phyloP scores from a whole-genome alignment of 1,284 basidiomycete species.

The Trichosporon sp. region DNA sequence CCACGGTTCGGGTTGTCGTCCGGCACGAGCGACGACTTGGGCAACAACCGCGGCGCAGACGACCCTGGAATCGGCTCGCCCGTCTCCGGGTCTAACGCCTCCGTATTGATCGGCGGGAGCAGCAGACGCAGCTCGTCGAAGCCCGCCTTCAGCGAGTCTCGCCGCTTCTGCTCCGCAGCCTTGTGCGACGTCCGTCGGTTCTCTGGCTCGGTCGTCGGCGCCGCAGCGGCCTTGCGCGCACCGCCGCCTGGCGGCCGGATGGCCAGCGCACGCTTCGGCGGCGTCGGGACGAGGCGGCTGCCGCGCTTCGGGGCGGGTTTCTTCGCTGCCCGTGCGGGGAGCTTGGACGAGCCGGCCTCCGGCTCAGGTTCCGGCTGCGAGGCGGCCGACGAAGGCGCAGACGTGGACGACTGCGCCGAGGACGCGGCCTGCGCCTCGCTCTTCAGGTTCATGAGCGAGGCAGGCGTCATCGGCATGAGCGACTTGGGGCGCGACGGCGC shows the following conservation, averaged over 20 bases:
- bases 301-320: slow-evolving; percentile 18
- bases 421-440: slow-evolving; percentile 7
- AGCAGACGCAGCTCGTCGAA: slow-evolving; percentile 89
- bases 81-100: slow-evolving; percentile 64
- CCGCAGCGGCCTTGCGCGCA: slow-evolving; percentile 37
- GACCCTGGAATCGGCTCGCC: slow-evolving; percentile 72
- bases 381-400: background rate
- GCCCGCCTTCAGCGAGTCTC: slow-evolving; percentile 90
- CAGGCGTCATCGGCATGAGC: slow-evolving; percentile 75
- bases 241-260: slow-evolving; percentile 34
- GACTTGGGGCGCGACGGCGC: slow-evolving; percentile 33
- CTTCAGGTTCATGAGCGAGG: slow-evolving; percentile 75
- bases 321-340: slow-evolving; percentile 12
- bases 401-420: background rate
- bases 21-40: slow-evolving; percentile 63
- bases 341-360: slow-evolving; percentile 8
- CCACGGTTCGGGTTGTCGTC: slow-evolving; percentile 85
- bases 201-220: slow-evolving; percentile 37
- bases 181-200: slow-evolving; percentile 81
- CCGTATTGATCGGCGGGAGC: slow-evolving; percentile 70
- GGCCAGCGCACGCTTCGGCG: slow-evolving; percentile 38
- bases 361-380: background rate
- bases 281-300: slow-evolving; percentile 18
- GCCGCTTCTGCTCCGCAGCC: slow-evolving; percentile 92
- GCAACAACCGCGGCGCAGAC: slow-evolving; percentile 76